Conservation (phyloP, 768 basidiomycete species). For the Leccinum truebloodii region DNA sequence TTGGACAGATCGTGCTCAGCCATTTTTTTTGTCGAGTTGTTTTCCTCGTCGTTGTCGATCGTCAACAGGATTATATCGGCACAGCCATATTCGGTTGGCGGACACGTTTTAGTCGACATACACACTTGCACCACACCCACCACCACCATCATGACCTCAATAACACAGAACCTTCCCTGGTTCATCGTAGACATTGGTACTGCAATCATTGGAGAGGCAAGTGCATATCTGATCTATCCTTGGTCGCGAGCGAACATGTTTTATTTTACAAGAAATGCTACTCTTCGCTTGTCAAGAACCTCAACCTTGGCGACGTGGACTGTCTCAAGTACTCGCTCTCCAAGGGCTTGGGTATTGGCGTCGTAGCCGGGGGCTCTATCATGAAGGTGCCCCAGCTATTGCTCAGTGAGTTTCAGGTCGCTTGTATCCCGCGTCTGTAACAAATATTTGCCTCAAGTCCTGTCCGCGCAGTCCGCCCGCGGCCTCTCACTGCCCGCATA, state of each 20-base stretch:
- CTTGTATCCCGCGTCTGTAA: not conserved
- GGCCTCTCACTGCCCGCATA: slow-evolving; percentile 89
- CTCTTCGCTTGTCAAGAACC: slow-evolving; percentile 81
- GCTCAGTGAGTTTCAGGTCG: slow-evolving; percentile 54
- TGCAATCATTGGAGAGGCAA: slow-evolving; percentile 78
- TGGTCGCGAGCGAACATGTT: not conserved
- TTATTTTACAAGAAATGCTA: slow-evolving; percentile 74
- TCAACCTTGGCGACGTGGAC: slow-evolving; percentile 70
- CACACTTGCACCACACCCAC: slow-evolving; percentile 14
- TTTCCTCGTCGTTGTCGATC: slow-evolving; percentile 1
- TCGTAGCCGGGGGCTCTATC: slow-evolving; percentile 89
- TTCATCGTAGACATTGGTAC: slow-evolving; percentile 81
- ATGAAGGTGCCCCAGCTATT: slow-evolving; percentile 97
- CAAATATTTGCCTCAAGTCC: slow-evolving; percentile 45
- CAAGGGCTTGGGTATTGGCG: slow-evolving; percentile 89
- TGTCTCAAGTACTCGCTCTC: slow-evolving; percentile 93
- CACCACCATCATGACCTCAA: slow-evolving; percentile 58
- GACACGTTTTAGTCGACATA: slow-evolving; percentile 6
- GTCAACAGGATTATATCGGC: slow-evolving; percentile 11
- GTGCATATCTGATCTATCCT: slow-evolving; percentile 8
- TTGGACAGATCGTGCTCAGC: slow-evolving; percentile 90
- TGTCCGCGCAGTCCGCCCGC: slow-evolving; percentile 72
- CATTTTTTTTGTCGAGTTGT: slow-evolving; percentile 43
- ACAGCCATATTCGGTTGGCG: slow-evolving; percentile 24
- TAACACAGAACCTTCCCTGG: slow-evolving; percentile 85